These are phyloP conservation scores for Leishmania guyanensis DNA, from an alignment of 208 protist species.

Conservation along the genomic window DNA sequence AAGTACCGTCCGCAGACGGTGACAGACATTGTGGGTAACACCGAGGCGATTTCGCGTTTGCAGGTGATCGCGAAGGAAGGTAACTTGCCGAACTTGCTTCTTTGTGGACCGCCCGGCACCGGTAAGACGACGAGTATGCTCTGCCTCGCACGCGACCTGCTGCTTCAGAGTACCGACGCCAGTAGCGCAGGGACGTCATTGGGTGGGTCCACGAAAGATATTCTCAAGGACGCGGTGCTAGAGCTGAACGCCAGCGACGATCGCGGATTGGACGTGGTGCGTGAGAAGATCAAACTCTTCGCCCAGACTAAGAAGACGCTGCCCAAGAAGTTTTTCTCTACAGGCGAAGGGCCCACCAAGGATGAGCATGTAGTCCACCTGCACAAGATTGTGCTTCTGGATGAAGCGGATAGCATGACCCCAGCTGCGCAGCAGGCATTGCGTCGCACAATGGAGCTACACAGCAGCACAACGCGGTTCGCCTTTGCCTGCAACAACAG, in stretches of 20 bases:
- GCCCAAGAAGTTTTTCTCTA: slow-evolving; percentile 56
- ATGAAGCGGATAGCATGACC: slow-evolving; percentile 99
- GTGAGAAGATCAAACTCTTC: slow-evolving; percentile 99
- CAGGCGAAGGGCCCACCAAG: slow-evolving; percentile 18
- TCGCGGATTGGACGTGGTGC: slow-evolving; percentile 98
- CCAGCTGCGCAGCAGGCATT: slow-evolving; percentile 98
- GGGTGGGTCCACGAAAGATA: slow-evolving; percentile 27
- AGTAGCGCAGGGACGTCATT: slow-evolving; percentile 6
- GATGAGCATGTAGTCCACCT: slow-evolving; percentile 44
- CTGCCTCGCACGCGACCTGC: slow-evolving; percentile 94
- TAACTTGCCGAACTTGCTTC: slow-evolving; percentile 98
- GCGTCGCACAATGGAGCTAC: slow-evolving; percentile 98
- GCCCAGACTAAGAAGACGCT: slow-evolving; percentile 95
- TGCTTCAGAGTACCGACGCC: slow-evolving; percentile 55
- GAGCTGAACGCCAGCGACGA: slow-evolving; percentile 99
- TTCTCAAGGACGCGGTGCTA: slow-evolving; percentile 96
- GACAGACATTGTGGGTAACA: slow-evolving; percentile 98
- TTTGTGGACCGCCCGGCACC: slow-evolving; percentile 94
- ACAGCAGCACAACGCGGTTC: slow-evolving; percentile 97
- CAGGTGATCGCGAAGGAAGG: slow-evolving; percentile 95
- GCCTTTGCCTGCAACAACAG: slow-evolving; percentile 99
- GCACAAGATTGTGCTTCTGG: slow-evolving; percentile 99
- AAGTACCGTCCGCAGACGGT: slow-evolving; percentile 98
- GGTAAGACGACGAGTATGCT: slow-evolving; percentile 98
- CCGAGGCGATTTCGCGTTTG: slow-evolving; percentile 95